Evolutionary conservation across 1,284 basidiomycete genomes (phyloP).

Genomic region (Ganoderma boninense): DNA sequence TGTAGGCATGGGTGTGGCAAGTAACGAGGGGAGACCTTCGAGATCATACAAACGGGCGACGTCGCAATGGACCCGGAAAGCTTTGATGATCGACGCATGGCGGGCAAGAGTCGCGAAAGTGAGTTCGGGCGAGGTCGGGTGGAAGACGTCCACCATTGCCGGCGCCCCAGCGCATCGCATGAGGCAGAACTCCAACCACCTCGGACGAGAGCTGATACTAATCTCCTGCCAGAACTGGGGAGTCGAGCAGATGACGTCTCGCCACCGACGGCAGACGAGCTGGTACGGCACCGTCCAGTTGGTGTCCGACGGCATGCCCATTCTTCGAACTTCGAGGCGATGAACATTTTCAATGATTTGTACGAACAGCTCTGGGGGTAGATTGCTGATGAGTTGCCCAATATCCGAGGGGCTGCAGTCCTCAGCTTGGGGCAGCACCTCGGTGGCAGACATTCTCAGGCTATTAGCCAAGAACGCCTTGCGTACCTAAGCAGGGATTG

Average conservation of each 20-base stretch:
- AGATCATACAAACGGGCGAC: not conserved
- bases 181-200: not conserved
- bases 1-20: not conserved
- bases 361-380: not conserved
- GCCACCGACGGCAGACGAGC: not conserved
- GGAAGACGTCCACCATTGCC: not conserved
- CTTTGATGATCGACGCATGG: not conserved
- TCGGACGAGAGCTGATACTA: not conserved
- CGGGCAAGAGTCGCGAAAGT: not conserved
- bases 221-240: not conserved
- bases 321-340: not conserved
- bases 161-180: not conserved
- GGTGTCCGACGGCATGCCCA: not conserved
- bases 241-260: not conserved
- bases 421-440: no score
- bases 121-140: not conserved
- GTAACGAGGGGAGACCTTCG: not conserved
- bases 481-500: no score
- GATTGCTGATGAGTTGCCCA: not conserved
- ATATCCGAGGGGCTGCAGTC: not conserved
- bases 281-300: not conserved
- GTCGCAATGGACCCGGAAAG: not conserved
- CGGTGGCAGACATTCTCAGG: not conserved
- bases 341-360: not conserved
- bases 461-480: no score